Evolutionary conservation across 306 rosid species (phyloP).

Genomic region (Prunus campanulata): DNA sequence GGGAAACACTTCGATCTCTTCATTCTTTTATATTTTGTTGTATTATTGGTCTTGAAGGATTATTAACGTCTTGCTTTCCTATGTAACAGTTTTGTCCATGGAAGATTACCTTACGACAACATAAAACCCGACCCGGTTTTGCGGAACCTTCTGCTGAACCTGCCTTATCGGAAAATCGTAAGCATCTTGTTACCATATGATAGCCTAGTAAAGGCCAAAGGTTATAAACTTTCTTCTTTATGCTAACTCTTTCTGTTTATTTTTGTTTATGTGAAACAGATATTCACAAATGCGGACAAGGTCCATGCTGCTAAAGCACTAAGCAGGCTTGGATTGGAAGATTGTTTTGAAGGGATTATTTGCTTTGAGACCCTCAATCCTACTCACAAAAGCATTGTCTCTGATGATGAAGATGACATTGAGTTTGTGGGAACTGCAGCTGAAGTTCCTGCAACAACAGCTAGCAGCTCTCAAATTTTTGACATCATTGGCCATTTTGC

Average conservation of each 20-base stretch:
- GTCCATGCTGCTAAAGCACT: constrained; percentile 75
- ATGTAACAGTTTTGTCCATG: constrained; percentile 69
- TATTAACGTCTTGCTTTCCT: too few species aligned
- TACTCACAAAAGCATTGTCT: constrained; percentile 44
- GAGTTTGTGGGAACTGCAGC: constrained; percentile 50
- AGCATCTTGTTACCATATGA: constrained; percentile 18
- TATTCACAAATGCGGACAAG: constrained; percentile 92
- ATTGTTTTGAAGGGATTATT: constrained; percentile 84
- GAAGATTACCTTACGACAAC: constrained; percentile 88
- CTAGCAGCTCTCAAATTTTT: constrained; percentile 44
- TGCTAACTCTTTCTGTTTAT: not conserved
- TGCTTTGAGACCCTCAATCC: constrained; percentile 96
- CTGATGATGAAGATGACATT: constrained; percentile 75
- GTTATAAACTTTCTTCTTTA: constrained; percentile 1
- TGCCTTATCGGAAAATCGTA: constrained; percentile 81
- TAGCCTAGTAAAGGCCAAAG: not conserved
- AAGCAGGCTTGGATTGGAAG: constrained; percentile 83
- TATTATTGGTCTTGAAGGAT: too few species aligned
- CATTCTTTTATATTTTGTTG: too few species aligned
- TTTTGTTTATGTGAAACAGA: constrained; percentile 35
- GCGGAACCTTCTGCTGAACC: constrained; percentile 63
- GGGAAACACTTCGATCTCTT: too few species aligned
- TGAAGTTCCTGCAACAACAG: constrained; percentile 17
- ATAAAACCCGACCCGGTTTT: constrained; percentile 80
- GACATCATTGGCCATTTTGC: constrained; percentile 79